Base-by-base conservation (phyloP, 2,329 filamentous ascomycete species). In the Pestalotiopsis sp. region DNA sequence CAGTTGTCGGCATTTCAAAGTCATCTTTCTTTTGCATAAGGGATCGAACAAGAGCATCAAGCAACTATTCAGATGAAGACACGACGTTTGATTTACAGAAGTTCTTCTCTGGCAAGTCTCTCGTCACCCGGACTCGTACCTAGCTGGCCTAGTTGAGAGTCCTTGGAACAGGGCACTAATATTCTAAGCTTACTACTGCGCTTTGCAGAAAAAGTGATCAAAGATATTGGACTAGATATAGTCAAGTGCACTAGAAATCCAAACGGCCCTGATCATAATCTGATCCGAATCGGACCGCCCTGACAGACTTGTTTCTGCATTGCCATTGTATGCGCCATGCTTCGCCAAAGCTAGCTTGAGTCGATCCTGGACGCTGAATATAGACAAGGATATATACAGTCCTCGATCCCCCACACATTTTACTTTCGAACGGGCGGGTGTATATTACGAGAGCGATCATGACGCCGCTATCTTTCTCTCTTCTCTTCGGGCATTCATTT, bases 351-450 rank as follows among this genome's bases (percentile, higher is more conserved):
- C 6, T 36, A 9, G 9, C 6, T 11, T 31, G 11, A 6, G 25
- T 40, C 31, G 12, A 36, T 62, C 31, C 59, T 59, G 59, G 38
- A 40, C 38, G 17, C 59, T 20, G 59, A n/a, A 20, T 62, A 41
- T 62, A 62, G 13, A 62, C 13, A 62, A 62, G 59, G 31, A 62
- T n/a, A 62, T 62, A 62, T 62, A 62, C 59, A 62, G 36, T 36
- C 23, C 12, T 31, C 13, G 6, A 14, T 62, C 59, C 17, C 20
- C 59, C 7, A 36, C 31, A 36, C 57, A 59, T 36, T 62, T 38
- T 62, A 17, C 59, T 62, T 62, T 20, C 25, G 20, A 62, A 62
- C 25, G 38, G n/a, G 13, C n/a, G 59, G 31, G n/a, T 20, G 27
- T 27, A 62, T 20, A 36, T 62, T 14, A 62, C 59, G 36, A 38